Evolutionary conservation across 352 stramenopile genomes (phyloP).

Genomic region (Pelagophyceae sp.): DNA sequence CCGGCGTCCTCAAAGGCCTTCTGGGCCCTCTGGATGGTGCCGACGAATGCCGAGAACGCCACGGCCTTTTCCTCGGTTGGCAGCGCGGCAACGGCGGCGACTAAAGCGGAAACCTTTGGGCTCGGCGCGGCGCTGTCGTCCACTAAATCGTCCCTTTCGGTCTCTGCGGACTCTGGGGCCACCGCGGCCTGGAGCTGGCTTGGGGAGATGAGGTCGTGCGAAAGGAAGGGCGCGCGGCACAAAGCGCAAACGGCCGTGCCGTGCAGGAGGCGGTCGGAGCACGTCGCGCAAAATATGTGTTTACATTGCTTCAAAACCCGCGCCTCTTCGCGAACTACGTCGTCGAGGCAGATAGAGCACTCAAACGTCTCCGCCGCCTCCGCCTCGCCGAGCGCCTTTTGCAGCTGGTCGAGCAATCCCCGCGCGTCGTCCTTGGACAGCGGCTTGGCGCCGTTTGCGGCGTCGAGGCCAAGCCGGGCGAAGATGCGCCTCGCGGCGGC

Average conservation of each 20-base stretch:
- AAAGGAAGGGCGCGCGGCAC: conserved; percentile 35
- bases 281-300: conserved; percentile 46
- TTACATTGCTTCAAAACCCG: conserved; percentile 38
- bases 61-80: conserved; percentile 26
- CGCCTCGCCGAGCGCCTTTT: conserved; percentile 29
- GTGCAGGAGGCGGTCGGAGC: conserved; percentile 33
- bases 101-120: neutral
- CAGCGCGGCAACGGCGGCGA: neutral
- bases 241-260: conserved; percentile 36
- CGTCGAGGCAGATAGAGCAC: conserved; percentile 42
- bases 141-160: neutral
- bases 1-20: conserved; percentile 15
- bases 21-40: conserved; percentile 24
- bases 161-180: neutral
- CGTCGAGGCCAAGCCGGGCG: too few species aligned
- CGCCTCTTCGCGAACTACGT: conserved; percentile 33
- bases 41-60: conserved; percentile 28
- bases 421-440: conserved; percentile 42
- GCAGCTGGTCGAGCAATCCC: conserved; percentile 42
- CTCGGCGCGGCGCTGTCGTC: neutral
- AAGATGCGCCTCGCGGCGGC: neutral
- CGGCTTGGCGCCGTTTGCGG: conserved; percentile 23
- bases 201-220: conserved; percentile 37
- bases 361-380: conserved; percentile 32
- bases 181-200: neutral